These are phyloP conservation scores for Microdochium nivale DNA, from an alignment of 2,329 filamentous ascomycete species.

Conservation along the genomic window DNA sequence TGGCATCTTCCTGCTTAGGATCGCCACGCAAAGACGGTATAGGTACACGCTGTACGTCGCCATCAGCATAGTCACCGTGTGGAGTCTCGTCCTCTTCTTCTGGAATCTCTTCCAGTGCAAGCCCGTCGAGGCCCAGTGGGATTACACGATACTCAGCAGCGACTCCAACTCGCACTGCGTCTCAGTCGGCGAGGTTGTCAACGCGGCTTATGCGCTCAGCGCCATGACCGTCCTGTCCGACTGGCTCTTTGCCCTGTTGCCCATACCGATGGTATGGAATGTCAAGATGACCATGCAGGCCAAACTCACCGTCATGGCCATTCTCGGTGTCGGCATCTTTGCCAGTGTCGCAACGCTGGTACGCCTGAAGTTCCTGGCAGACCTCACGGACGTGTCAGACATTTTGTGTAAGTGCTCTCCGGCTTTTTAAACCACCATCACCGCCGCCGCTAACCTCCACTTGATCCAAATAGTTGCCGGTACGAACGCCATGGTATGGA, in stretches of 20 bases:
- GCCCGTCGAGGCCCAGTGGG: slow-evolving; percentile 43
- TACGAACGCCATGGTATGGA: slow-evolving; percentile 47
- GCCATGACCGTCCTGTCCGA: slow-evolving; percentile 44
- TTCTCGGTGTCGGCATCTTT: slow-evolving; percentile 42
- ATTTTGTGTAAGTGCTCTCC: slow-evolving; percentile 34
- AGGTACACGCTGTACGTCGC: slow-evolving; percentile 37
- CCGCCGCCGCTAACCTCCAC: slow-evolving; percentile 1
- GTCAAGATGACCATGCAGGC: slow-evolving; percentile 44
- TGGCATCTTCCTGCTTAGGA: slow-evolving; percentile 39
- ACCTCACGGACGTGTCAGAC: slow-evolving; percentile 33
- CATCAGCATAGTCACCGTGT: slow-evolving; percentile 35
- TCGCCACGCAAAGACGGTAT: slow-evolving; percentile 36
- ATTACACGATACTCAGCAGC: slow-evolving; percentile 31
- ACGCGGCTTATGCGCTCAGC: slow-evolving; percentile 41
- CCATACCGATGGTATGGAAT: slow-evolving; percentile 45
- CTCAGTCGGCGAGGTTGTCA: slow-evolving; percentile 31
- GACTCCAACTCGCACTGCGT: slow-evolving; percentile 30
- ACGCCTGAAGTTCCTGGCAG: slow-evolving; percentile 37
- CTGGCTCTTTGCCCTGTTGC: slow-evolving; percentile 45
- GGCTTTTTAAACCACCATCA: slow-evolving; percentile 2
- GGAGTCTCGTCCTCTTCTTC: slow-evolving; percentile 38
- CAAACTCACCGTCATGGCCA: slow-evolving; percentile 40
- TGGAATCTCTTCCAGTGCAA: slow-evolving; percentile 44
- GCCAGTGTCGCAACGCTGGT: slow-evolving; percentile 47
- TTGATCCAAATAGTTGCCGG: slow-evolving; percentile 26